Evolutionary conservation across 768 basidiomycete genomes (phyloP), one percentile per base, ranked within the genome.

Genomic region (Amanita molliuscula): DNA sequence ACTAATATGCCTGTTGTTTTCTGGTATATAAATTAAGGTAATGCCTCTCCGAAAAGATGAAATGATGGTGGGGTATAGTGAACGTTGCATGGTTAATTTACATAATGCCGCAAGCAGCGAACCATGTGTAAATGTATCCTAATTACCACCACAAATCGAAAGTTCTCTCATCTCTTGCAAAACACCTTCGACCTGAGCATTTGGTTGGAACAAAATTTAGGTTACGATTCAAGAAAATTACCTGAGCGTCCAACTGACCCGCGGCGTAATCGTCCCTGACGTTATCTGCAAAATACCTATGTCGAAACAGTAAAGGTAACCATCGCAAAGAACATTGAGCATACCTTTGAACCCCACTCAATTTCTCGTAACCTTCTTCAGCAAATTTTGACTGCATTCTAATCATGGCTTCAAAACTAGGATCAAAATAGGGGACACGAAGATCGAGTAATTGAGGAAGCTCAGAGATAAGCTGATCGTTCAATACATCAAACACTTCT

Each of bases 371-470:
- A 0, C 95, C 94, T 58, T 99, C 95, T 65, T 97, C 91, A 0
- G 95, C 94, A 62, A 98, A 98, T 61, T 94, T 93, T 61, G 88
- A 81, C 61, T 99, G 96, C 81, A 96, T 89, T 26, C 96, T 79
- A 55, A 93, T 92, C 95, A 98, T 98, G 41, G 95, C 90, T 68
- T 98, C 96, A 63, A 98, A 98, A 57, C 88, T 93, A 4, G 96
- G 96, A 65, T 98, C 96, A 55, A 98, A 94, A 74, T 90, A 99
- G 0, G 96, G 96, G 21, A 99, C 88, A 34, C 96, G 88, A 16
- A 97, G 80, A 60, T 97, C 94, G 44, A 98, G 78, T 36, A 99
- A 70, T 57, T 94, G 83, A 0, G 96, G 96, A 13, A 99, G 74
- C 59, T 98, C 96, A 23, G 74, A 67, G 56, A 95, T 85, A 59